These are phyloP conservation scores for Arctium minus DNA, from an alignment of 129 eudicot genomes.

Conservation along the genomic window DNA sequence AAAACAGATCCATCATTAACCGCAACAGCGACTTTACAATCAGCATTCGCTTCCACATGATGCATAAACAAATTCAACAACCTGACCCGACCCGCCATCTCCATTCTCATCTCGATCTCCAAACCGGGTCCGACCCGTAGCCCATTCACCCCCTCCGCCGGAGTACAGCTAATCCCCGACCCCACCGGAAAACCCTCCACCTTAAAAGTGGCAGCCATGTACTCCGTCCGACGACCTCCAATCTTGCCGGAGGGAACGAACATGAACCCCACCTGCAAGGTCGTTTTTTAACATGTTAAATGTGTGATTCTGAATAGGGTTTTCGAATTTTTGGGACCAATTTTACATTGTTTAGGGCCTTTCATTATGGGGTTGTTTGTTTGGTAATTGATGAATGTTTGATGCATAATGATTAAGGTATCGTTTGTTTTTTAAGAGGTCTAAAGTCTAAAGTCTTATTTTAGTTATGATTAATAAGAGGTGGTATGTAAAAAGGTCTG, in stretches of 20 bases:
- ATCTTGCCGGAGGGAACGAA: constrained; percentile 82
- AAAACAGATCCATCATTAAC: constrained; percentile 66
- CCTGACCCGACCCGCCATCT: constrained; percentile 78
- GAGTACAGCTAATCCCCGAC: constrained; percentile 1
- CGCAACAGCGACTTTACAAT: constrained; percentile 50
- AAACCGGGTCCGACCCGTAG: constrained; percentile 49
- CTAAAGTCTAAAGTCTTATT: too few relatives aligned
- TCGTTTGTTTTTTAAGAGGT: too few relatives aligned
- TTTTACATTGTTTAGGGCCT: too few relatives aligned
- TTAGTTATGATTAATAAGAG: too few relatives aligned
- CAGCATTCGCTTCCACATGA: constrained; percentile 48
- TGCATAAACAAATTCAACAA: constrained; percentile 57
- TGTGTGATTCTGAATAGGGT: too few relatives aligned
- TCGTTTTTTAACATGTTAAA: too few relatives aligned
- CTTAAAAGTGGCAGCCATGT: constrained; percentile 72
- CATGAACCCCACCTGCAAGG: constrained; percentile 61
- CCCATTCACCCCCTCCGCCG: constrained; percentile 42
- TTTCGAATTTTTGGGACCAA: too few relatives aligned
- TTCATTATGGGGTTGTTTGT: too few relatives aligned
- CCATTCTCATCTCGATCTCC: constrained; percentile 64
- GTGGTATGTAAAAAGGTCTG: too few relatives aligned
- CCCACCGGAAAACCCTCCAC: constrained; percentile 51
- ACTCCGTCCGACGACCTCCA: constrained; percentile 50
- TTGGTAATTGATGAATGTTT: too few relatives aligned
- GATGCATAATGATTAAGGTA: too few relatives aligned